Base-by-base conservation (phyloP, 2,329 filamentous ascomycete species). In the Claviceps pusilla region DNA sequence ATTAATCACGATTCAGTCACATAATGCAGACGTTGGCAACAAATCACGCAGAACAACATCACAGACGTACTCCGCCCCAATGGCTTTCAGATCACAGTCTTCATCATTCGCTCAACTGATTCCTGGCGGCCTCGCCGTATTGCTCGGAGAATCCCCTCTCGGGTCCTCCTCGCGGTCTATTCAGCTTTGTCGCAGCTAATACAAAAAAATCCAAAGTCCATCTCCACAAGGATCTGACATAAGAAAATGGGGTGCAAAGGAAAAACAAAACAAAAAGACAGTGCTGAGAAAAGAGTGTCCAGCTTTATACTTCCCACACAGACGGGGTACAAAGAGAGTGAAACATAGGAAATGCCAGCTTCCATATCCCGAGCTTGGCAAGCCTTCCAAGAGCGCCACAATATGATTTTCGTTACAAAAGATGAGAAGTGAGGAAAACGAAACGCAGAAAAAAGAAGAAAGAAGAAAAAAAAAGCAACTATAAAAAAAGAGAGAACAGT, bases 131-230 rank as follows among this genome's bases (percentile, higher is more conserved):
- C 45, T 52, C 51, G 33, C 35, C 43, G 19, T 10, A n/a, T 31
- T 42, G 37, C 46, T 45, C n/a, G 14, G 24, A 39, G 12, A 12
- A 48, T 19, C 12, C n/a, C 33, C 43, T 39, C 54, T 19, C 4
- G n/a, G 10, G 37, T 48, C 28, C 43, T 42, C 39, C 7, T 48
- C 54, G 37, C 16, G 48, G 35, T 54, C 54, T 56, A 56, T 56
- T 39, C 33, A 41, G 51, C 54, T 56, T 51, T 48, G 19, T 51
- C 45, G 19, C 54, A 56, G 51, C 54, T 48, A 51, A 54, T 31
- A 51, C 43, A 16, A 41, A 4, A 55, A 56, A 56, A 56, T 51
- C 51, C 51, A 54, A 53, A 53, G 42, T 56, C 54, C 19, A 28
- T 53, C 35, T 51, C 28, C 51, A 51, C 48, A 39, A n/a, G 29